Evolutionary conservation across 2,329 filamentous ascomycete species (phyloP).

Genomic region (Diaporthe citri): DNA sequence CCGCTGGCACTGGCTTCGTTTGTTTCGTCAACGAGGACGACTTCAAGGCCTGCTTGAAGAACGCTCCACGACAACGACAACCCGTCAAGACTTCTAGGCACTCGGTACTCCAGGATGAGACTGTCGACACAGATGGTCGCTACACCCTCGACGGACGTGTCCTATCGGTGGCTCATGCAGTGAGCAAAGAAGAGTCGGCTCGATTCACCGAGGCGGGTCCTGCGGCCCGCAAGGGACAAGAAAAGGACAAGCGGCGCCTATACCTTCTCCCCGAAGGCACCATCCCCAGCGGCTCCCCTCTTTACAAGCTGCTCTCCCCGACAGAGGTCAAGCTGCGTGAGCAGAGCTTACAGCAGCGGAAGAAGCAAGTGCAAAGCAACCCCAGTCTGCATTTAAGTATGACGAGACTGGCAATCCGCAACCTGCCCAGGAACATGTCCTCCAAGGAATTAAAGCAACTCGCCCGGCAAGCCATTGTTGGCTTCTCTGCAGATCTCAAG

Average conservation of each 20-base stretch:
- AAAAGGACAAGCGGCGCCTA: conserved; percentile 90
- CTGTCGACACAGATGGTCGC: conserved; percentile 81
- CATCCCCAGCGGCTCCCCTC: conserved; percentile 79
- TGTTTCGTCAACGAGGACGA: conserved; percentile 87
- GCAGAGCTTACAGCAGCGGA: conserved; percentile 86
- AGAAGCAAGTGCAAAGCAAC: conserved; percentile 91
- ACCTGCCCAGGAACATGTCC: conserved; percentile 85
- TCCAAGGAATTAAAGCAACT: conserved; percentile 93
- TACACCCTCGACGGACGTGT: conserved; percentile 94
- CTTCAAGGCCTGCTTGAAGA: conserved; percentile 80
- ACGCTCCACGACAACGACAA: conserved; percentile 73
- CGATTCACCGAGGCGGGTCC: conserved; percentile 80
- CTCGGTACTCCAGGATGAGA: conserved; percentile 90
- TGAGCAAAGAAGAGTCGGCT: conserved; percentile 84
- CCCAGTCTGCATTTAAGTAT: conserved; percentile 89
- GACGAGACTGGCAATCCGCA: conserved; percentile 90
- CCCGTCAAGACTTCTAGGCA: conserved; percentile 69
- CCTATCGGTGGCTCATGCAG: conserved; percentile 85
- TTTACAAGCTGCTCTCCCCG: conserved; percentile 81
- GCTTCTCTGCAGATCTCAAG: conserved; percentile 92
- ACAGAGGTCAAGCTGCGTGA: conserved; percentile 90
- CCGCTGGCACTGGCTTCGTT: conserved; percentile 94
- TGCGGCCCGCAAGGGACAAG: conserved; percentile 70
- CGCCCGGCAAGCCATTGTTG: conserved; percentile 91
- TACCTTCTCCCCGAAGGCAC: conserved; percentile 91